Evolutionary conservation across 163 green algal species (phyloP).

Genomic region (Trebouxia gelatinosa): DNA sequence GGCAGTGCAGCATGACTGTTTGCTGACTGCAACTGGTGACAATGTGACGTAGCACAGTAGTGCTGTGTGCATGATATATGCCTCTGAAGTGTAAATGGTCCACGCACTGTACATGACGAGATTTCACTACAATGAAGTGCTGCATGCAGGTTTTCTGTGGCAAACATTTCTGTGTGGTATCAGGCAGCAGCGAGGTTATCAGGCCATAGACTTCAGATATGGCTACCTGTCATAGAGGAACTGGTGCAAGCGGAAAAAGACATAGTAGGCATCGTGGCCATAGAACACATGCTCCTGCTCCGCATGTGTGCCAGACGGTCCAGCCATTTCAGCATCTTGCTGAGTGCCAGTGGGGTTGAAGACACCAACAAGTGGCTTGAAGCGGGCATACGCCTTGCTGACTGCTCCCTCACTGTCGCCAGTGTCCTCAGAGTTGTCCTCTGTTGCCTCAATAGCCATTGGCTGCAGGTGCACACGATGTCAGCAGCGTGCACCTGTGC

Average conservation of each 20-base stretch:
- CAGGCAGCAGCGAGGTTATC: background rate
- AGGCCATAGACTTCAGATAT: background rate
- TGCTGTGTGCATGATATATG: background rate
- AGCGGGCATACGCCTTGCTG: slow-evolving; percentile 29
- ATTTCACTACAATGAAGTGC: background rate
- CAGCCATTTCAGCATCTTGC: slow-evolving; percentile 17
- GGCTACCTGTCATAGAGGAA: slow-evolving; percentile 76
- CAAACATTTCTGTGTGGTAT: too few species aligned
- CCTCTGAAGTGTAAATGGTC: background rate
- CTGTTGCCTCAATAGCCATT: slow-evolving; percentile 12
- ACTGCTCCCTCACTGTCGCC: slow-evolving; percentile 11
- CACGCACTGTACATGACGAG: background rate
- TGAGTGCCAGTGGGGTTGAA: slow-evolving; percentile 1
- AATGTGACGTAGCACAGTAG: background rate
- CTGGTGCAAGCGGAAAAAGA: slow-evolving; percentile 87
- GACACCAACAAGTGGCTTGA: slow-evolving; percentile 50
- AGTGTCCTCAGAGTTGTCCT: slow-evolving; percentile 16
- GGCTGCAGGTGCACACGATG: slow-evolving; percentile 9
- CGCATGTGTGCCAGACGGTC: background rate
- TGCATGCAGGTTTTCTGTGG: background rate
- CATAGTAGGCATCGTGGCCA: slow-evolving; percentile 90
- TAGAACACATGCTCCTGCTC: slow-evolving; percentile 74
- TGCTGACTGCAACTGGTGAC: background rate
- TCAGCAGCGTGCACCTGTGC: too few species aligned
- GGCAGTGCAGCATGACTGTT: background rate